Base-by-base conservation (phyloP, 495 filamentous ascomycete species). In the Chaetomidium leptoderma region DNA sequence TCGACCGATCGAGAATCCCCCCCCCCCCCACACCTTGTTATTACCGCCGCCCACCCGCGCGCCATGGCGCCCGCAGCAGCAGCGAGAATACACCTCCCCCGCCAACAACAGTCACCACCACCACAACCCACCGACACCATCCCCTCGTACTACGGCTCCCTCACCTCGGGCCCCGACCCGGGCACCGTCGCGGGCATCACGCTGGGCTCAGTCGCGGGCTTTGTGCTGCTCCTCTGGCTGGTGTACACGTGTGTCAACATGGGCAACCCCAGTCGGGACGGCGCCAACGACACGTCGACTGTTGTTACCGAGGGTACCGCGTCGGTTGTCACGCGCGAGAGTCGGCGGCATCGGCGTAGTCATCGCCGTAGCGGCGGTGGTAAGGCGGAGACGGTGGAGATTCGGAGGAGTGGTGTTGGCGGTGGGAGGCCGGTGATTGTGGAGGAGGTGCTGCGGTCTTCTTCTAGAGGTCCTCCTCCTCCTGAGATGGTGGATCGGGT, bases 171-270 rank as follows among this genome's bases (percentile, higher is more conserved):
- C 11, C 89, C 86, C 0, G 23, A 75, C 5, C 78, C 91, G 0
- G 91, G 90, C 35, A 81, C 83, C 19, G 81, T 96, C n/a, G 90
- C 78, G 14, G 91, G 90, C 59, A 92, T 95, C 52, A 83, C 90
- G 24, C 81, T 96, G 32, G 91, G 91, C 61, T 80, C 82, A 46
- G 85, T 95, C n/a, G 81, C 75, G n/a, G 91, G 87, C 53, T 91
- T 96, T 74, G 65, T 92, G 16, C 76, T 96, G 3, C 53, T 92
- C 30, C 76, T 93, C 35, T 90, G 83, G 76, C 76, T 93, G 0
- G 68, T 95, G 63, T 92, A 87, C 72, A 81, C 81, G 23, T 83
- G 80, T 55, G 71, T 90, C 62, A 79, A 78, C 62, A 70, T 81
- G n/a, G 77, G 79, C 6, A 61, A 64, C 44, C 39, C 63, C 9